Conservation (phyloP, 768 basidiomycete species). For the Pleurotus sapidus region DNA sequence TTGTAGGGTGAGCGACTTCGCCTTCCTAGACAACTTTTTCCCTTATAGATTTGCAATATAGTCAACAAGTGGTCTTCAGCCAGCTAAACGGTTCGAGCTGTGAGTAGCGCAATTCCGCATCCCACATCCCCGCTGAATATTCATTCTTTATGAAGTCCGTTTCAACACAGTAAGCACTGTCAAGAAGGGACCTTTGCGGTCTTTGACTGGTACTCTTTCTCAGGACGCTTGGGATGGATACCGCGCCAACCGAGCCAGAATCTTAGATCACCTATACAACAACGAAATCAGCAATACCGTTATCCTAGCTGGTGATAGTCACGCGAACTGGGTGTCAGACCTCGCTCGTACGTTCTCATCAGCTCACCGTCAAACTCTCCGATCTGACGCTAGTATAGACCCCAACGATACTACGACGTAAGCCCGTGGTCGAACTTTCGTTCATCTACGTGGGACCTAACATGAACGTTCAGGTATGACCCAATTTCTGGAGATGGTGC, state of each 20-base stretch:
- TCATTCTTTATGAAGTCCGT: neutral
- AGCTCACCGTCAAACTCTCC: no score
- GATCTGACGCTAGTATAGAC: constrained; percentile 43
- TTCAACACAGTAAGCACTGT: neutral
- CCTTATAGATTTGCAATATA: neutral
- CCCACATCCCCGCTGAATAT: no score
- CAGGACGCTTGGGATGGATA: constrained; percentile 63
- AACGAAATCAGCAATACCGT: constrained; percentile 52
- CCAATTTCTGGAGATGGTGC: constrained; percentile 45
- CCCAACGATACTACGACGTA: constrained; percentile 46
- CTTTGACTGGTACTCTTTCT: neutral
- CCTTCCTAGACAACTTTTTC: neutral
- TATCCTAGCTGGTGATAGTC: constrained; percentile 60
- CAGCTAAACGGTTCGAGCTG: constrained; percentile 26
- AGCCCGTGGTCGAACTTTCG: constrained; percentile 12
- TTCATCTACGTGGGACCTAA: constrained; percentile 24
- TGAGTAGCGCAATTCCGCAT: neutral
- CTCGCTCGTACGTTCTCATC: constrained; percentile 39
- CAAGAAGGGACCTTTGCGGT: no score
- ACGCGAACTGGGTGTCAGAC: constrained; percentile 62
- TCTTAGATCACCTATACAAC: constrained; percentile 47
- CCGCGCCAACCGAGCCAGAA: constrained; percentile 47
- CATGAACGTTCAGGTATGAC: constrained; percentile 34
- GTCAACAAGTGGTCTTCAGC: constrained; percentile 55
- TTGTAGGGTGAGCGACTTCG: constrained; percentile 25